Conservation (phyloP, 2,329 filamentous ascomycete genomes). For the Fusarium praegraminearum region DNA sequence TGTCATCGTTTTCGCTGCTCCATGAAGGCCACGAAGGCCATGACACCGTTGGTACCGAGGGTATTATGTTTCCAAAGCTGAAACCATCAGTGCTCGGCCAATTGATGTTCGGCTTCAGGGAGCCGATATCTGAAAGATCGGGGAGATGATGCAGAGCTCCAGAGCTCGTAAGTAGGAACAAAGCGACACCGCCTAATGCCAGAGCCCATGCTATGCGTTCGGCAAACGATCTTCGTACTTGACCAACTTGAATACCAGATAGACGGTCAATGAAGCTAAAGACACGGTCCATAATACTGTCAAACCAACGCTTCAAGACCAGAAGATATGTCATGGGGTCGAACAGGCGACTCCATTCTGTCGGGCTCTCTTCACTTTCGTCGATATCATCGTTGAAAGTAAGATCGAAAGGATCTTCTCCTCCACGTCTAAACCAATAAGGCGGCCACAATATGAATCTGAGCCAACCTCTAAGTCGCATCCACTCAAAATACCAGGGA, state of each 20-base stretch:
- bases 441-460: not conserved
- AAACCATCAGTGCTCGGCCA: constrained; percentile 32
- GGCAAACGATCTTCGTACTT: not conserved
- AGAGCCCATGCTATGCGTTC: not conserved
- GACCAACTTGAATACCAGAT: constrained; percentile 1
- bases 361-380: constrained; percentile 19
- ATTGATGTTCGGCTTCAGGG: constrained; percentile 11
- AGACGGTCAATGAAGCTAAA: constrained; percentile 35
- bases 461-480: not conserved
- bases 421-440: not conserved
- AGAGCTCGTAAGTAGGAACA: constrained; percentile 7
- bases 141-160: constrained; percentile 6
- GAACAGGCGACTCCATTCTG: constrained; percentile 46
- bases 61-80: constrained; percentile 43
- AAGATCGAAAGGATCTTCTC: not conserved
- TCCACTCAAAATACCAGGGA: not conserved
- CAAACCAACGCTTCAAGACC: constrained; percentile 43
- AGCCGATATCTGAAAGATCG: constrained; percentile 8
- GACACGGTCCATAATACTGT: constrained; percentile 37
- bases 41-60: constrained; percentile 46
- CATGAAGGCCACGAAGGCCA: constrained; percentile 49
- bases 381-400: constrained; percentile 5
- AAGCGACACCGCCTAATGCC: not conserved
- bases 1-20: constrained; percentile 24
- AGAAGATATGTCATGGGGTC: constrained; percentile 51